These are phyloP conservation scores for Laburnicola sp. DNA, from an alignment of 2,329 filamentous ascomycete genomes.

Conservation along the genomic window DNA sequence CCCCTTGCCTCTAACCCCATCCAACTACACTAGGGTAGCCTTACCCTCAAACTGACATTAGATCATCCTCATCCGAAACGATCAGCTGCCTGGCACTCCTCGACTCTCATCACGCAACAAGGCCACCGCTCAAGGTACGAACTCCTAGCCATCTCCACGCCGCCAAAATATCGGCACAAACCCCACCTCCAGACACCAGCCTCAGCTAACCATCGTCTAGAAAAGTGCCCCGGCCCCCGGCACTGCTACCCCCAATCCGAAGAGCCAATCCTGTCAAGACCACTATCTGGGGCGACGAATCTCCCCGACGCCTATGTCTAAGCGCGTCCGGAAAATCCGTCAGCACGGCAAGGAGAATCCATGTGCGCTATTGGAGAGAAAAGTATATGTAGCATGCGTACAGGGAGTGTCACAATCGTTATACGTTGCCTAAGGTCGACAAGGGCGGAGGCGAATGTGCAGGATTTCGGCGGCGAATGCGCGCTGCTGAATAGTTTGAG, in stretches of 20 bases:
- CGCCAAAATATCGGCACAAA: too few relatives aligned
- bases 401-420: too few relatives aligned
- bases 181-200: neutral
- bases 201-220: neutral
- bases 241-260: neutral
- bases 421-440: too few relatives aligned
- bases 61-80: neutral
- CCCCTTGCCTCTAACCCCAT: neutral
- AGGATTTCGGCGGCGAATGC: too few relatives aligned
- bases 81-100: neutral
- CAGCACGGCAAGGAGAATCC: neutral
- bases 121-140: neutral
- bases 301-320: neutral
- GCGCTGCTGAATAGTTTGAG: too few relatives aligned
- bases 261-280: neutral
- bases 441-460: too few relatives aligned
- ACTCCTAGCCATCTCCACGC: neutral
- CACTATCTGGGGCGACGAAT: constrained; percentile 4
- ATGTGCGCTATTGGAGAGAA: too few relatives aligned
- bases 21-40: too few relatives aligned
- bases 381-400: too few relatives aligned
- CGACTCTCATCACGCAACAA: neutral
- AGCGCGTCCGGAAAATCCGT: neutral
- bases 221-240: too few relatives aligned
- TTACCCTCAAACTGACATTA: too few relatives aligned